Base-by-base conservation (phyloP, 768 basidiomycete genomes). In the Suillus spraguei region DNA sequence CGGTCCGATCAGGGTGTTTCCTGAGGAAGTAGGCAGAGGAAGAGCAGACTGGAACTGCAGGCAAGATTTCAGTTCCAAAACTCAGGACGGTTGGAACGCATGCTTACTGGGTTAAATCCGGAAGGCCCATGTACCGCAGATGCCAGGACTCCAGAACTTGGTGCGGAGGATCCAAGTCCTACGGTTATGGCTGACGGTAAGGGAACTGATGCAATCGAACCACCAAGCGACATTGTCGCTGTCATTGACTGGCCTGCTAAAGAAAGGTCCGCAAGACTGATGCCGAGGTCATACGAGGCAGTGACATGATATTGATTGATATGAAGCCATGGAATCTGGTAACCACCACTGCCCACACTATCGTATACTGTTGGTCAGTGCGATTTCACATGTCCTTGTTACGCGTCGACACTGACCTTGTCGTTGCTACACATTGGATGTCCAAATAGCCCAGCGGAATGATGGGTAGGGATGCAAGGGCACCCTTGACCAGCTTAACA, bases 241-340 rank as follows among this genome's bases (percentile, higher is more conserved):
- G 59, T 64, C 49, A 59, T 39, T 1, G 69, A 68, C 59, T 66
- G 66, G 36, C 60, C 67, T 14, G 61, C 66, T 50, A 53, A 67
- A 24, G 63, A 55, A 4, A 74, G 44, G 63, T 74, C 73, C 17
- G 11, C 62, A 1, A 67, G 52, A 28, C 68, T 72, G 10, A 47
- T 17, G 36, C 63, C 66, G 32, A 66, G 22, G 32, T 68, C 60
- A 65, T 89, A 90, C 10, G 70, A 64, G 36, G 87, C 85, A 16
- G 85, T 81, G 8, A 89, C 87, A 52, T 70, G 67, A 46, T 72
- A 74, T 71, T 89, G 87, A 39, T 77, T 72, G 58, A 90, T 77
- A 59, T 88, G 81, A 64, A 90, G 72, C 87, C 87, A 90, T 13
- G 89, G 89, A 49, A 90, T 71, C 63, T 78, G 76, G 67, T 91